Percentiles rank a stretch among this genome's conserved stretches.
phyloP scores from a whole-genome alignment of 257 asterid species.

The Solanum chilense region DNA sequence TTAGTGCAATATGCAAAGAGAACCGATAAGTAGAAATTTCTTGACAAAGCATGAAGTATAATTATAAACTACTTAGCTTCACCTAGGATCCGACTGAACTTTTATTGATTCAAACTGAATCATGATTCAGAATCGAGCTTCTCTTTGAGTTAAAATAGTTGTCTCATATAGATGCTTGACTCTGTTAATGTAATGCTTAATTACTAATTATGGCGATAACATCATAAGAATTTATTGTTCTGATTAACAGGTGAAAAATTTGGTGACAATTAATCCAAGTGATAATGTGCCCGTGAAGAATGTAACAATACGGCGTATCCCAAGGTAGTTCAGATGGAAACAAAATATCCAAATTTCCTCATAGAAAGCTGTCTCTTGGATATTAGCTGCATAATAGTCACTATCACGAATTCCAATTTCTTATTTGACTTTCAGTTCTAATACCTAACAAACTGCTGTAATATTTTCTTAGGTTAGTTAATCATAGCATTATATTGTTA shows the following conservation, averaged over 20 bases:
- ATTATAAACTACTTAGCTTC: no score
- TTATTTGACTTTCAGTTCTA: neutral
- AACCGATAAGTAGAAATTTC: neutral
- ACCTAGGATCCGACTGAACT: neutral
- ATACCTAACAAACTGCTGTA: neutral
- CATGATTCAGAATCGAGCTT: neutral
- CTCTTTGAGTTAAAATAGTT: neutral
- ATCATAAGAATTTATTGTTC: neutral
- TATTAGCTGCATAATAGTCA: neutral
- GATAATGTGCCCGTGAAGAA: constrained; percentile 41
- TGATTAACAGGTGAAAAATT: constrained; percentile 51
- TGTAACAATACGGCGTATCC: constrained; percentile 53
- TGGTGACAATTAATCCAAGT: constrained; percentile 41
- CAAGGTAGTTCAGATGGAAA: constrained; percentile 32
- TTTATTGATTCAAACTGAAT: neutral
- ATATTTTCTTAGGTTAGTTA: neutral
- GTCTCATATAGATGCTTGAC: neutral
- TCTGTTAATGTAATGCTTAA: neutral
- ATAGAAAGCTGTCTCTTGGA: neutral
- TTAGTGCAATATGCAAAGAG: neutral
- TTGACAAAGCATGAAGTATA: neutral
- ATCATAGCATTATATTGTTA: no score
- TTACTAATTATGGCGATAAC: neutral
- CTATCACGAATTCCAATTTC: neutral
- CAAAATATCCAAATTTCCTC: neutral